These are phyloP conservation scores for Pseudocercospora fuligena DNA, from an alignment of 2,329 filamentous ascomycete genomes.

Conservation along the genomic window DNA sequence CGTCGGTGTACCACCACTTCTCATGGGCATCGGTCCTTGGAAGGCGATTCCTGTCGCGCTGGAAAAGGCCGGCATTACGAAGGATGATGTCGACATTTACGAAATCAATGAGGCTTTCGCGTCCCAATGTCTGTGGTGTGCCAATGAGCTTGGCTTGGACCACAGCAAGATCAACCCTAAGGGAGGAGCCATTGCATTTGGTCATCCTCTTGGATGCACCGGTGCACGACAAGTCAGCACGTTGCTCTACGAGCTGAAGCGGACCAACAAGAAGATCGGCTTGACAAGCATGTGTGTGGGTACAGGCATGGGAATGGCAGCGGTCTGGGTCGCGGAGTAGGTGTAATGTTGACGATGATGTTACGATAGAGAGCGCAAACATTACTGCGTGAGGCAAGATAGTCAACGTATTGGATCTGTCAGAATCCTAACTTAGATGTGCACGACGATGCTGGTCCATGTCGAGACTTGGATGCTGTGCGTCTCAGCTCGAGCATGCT, in stretches of 20 bases:
- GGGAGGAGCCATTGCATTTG: slow-evolving; percentile 91
- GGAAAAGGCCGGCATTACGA: slow-evolving; percentile 81
- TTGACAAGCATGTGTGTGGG: slow-evolving; percentile 96
- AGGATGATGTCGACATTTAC: slow-evolving; percentile 92
- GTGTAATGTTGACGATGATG: not conserved
- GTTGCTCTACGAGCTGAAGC: slow-evolving; percentile 83
- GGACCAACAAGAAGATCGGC: slow-evolving; percentile 82
- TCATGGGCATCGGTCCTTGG: slow-evolving; percentile 96
- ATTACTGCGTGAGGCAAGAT: not conserved
- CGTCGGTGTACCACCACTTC: slow-evolving; percentile 85
- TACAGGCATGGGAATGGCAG: slow-evolving; percentile 97
- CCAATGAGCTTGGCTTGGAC: slow-evolving; percentile 82
- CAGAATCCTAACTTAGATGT: not conserved
- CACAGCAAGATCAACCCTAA: slow-evolving; percentile 93
- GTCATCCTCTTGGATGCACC: slow-evolving; percentile 92
- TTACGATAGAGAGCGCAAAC: not conserved
- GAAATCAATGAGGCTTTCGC: slow-evolving; percentile 99
- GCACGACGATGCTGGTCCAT: not conserved
- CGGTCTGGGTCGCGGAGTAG: slow-evolving; percentile 93
- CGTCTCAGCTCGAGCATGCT: not conserved
- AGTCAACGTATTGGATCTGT: not conserved
- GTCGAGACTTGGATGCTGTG: not conserved
- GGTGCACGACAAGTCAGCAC: slow-evolving; percentile 93
- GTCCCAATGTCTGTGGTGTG: slow-evolving; percentile 90
- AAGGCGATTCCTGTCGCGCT: slow-evolving; percentile 93